Conservation (phyloP, 2,329 filamentous ascomycete genomes). For the Scedosporium minutisporum region DNA sequence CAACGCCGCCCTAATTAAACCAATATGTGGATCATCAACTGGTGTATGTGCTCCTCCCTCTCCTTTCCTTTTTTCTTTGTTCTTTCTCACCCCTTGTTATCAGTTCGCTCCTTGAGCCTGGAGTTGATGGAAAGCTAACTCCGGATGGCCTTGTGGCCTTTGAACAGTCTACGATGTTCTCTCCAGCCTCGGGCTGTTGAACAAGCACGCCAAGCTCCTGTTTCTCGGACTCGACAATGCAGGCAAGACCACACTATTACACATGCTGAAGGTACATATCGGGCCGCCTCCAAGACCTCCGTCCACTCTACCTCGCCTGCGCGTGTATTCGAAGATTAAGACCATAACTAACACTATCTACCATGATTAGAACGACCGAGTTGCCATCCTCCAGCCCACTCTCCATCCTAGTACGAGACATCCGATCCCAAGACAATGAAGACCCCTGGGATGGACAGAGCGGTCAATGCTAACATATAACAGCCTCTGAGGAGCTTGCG, state of each 20-base stretch:
- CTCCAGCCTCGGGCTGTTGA: constrained; percentile 75
- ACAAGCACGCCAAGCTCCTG: constrained; percentile 93
- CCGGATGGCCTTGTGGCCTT: constrained; percentile 1
- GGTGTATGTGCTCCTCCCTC: constrained; percentile 57
- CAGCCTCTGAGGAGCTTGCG: constrained; percentile 81
- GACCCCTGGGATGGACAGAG: neutral
- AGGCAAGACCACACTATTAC: constrained; percentile 85
- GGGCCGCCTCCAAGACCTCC: neutral
- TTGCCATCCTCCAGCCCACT: constrained; percentile 82
- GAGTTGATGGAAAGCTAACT: neutral
- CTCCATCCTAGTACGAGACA: constrained; percentile 71
- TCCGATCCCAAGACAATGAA: neutral
- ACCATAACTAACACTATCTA: neutral
- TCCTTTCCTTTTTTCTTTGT: neutral
- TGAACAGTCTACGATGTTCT: constrained; percentile 74
- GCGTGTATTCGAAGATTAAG: neutral
- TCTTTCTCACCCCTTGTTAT: neutral
- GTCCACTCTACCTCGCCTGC: neutral
- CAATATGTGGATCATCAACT: constrained; percentile 89
- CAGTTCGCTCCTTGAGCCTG: neutral
- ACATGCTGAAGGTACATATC: constrained; percentile 78
- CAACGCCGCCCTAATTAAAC: constrained; percentile 7
- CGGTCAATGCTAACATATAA: neutral
- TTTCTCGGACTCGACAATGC: constrained; percentile 92
- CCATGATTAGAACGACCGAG: constrained; percentile 66